A percentile compares a stretch with the other conserved stretches of the same genome.
Evolutionary conservation across 2,329 filamentous ascomycete species (phyloP).

Genomic region (Aspergillus aculeatus): DNA sequence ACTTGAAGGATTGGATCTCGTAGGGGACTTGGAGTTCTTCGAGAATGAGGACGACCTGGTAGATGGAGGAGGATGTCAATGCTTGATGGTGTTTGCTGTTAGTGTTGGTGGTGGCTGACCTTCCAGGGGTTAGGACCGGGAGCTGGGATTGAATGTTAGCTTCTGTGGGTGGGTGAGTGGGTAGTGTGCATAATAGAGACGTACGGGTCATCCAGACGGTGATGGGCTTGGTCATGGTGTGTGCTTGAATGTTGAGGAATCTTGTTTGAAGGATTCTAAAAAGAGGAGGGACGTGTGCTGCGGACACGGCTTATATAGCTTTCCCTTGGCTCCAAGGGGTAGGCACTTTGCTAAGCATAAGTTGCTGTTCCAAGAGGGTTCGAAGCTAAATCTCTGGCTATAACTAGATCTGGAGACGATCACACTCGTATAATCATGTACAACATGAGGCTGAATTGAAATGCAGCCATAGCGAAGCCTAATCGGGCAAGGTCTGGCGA

Average conservation of each 20-base stretch:
- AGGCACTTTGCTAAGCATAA: too few relatives aligned
- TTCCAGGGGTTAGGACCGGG: background rate
- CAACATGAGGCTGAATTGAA: too few relatives aligned
- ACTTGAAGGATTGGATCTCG: background rate
- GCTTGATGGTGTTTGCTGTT: background rate
- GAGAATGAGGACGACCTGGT: background rate
- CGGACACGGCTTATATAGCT: background rate
- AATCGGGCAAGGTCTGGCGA: background rate
- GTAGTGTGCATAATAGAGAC: background rate
- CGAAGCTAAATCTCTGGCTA: too few relatives aligned
- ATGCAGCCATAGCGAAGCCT: background rate
- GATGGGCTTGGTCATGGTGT: background rate
- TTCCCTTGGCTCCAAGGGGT: too few relatives aligned
- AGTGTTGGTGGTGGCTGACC: background rate
- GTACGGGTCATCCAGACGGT: background rate
- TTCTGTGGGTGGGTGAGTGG: background rate
- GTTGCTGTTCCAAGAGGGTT: too few relatives aligned
- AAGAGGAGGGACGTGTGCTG: background rate
- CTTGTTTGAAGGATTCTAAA: background rate
- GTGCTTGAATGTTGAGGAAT: background rate
- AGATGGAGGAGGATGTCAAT: too few relatives aligned
- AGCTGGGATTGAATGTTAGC: background rate
- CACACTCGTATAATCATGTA: too few relatives aligned
- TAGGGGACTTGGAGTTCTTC: background rate
- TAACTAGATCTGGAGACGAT: too few relatives aligned